Base-by-base conservation (phyloP, 306 rosid genomes). In the Oemleria cerasiformis region DNA sequence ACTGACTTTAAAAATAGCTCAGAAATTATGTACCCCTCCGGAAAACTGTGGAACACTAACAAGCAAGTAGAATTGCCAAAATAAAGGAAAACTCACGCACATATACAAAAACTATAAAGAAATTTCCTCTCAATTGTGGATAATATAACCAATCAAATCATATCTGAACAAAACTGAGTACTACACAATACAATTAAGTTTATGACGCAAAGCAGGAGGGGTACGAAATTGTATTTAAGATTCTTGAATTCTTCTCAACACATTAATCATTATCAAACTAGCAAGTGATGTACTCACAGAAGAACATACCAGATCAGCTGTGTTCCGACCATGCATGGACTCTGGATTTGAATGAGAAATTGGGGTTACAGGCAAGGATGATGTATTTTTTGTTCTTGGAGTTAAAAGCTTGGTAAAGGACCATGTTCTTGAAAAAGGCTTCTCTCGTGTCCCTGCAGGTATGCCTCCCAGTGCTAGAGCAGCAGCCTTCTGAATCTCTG, bases 351-450 rank as follows among this genome's bases (percentile, higher is more conserved):
- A 90, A 53, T 79, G 88, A 53, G 92, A 53, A 47, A 77, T 65
- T 23, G 97, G 88, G 1, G 87, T 81, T 70, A 44, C 82, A 6
- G 92, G 94, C 73, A 85, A 77, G 63, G 96, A 88, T 62, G 93
- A 81, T 1, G 79, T n/a, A 71, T 68, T 81, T 67, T 77, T 86
- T 75, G 45, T 65, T 72, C 75, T 78, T 0, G 83, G 80, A 34
- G 85, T 72, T 67, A 87, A 63, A 43, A 83, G 36, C 50, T 74
- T 85, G 44, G 85, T 71, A 40, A 88, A 78, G n/a, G 96, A 92
- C 61, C 82, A 13, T 59, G 93, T 83, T 83, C 94, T 84, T 43
- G 86, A 75, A 42, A 86, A 23, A 47, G 85, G 82, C 77, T 74
- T 89, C 68, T 84, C 88, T 25, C 65, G 75, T 68, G 80, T 62